These are phyloP conservation scores for Sophora flavescens DNA, from an alignment of 306 rosid species.

Conservation along the genomic window DNA sequence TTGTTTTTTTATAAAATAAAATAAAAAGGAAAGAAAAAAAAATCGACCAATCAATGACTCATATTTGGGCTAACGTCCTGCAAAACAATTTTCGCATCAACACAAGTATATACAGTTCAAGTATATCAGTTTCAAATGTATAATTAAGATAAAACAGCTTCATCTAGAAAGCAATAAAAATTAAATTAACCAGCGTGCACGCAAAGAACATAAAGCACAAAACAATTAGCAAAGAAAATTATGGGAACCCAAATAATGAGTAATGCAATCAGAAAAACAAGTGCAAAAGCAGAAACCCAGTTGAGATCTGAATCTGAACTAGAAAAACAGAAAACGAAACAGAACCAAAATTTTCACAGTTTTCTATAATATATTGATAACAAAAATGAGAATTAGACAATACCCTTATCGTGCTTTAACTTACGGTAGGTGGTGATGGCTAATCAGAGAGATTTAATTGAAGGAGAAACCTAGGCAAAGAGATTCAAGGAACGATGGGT, in stretches of 20 bases:
- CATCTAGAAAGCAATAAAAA: constrained; percentile 31
- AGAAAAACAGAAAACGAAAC: constrained; percentile 25
- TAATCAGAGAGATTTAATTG: constrained; percentile 26
- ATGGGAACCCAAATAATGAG: constrained; percentile 19
- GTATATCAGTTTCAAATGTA: constrained; percentile 40
- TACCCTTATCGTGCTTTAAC: constrained; percentile 38
- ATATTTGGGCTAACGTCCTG: constrained; percentile 20
- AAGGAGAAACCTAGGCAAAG: constrained; percentile 6
- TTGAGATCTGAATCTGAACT: constrained; percentile 44
- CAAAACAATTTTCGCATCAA: neutral
- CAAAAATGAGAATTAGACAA: neutral
- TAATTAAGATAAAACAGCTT: constrained; percentile 33
- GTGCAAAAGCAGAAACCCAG: constrained; percentile 36
- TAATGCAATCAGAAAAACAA: constrained; percentile 43
- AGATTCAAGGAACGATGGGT: constrained; percentile 31
- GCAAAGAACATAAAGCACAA: constrained; percentile 21
- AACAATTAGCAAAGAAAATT: constrained; percentile 2
- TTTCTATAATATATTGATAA: constrained; percentile 3
- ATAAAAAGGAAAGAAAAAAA: neutral
- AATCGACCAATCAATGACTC: constrained; percentile 17
- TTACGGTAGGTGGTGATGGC: neutral
- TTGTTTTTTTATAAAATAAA: constrained; percentile 1
- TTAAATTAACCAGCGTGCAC: constrained; percentile 18
- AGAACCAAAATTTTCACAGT: neutral
- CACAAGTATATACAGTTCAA: constrained; percentile 6